Base-by-base conservation (phyloP, 257 asterid genomes). In the Scutellaria barbata region DNA sequence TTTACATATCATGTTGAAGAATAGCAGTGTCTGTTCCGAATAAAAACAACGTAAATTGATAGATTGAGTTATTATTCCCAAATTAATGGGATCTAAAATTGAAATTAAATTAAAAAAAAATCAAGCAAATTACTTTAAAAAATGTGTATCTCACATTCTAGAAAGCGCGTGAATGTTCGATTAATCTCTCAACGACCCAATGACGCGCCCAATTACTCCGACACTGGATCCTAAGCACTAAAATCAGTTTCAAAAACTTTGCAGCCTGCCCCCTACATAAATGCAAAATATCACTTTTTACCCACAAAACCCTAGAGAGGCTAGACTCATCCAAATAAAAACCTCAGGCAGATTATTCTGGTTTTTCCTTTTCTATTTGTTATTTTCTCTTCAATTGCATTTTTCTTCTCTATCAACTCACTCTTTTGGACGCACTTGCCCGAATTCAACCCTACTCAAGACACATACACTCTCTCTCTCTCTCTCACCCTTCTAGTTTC, bases 361-460 rank as follows among this genome's bases (percentile, higher is more conserved):
- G 17, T 22, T 56, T 46, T 14, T 64, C 22, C 75, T 16, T 12
- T n/a, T 13, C 4, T 25, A 3, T 39, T 3, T 16, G 0, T 52
- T 20, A 10, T 52, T 52, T 12, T 20, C 25, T 12, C 7, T 33
- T 18, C 14, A n/a, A 7, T 53, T 39, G 64, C 37, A 25, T 56
- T 69, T 67, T 50, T 52, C 37, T 41, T 58, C 47, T 51, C 71
- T 63, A 17, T 16, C 42, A 41, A 43, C 77, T 17, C 50, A 12
- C 78, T 78, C 81, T 76, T 78, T 81, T 76, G 89, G 89, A 73
- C 90, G 81, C 71, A 67, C 72, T 14, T 64, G 63, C 52, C 76
- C 76, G 73, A 66, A 77, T 71, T 77, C 86, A 86, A 76, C 85
- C 88, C 89, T 81, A 80, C 84, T 75, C 74, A 72, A 61, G 14